phyloP scores from a whole-genome alignment of 305 asterid species.

The Rubia peregrina region DNA sequence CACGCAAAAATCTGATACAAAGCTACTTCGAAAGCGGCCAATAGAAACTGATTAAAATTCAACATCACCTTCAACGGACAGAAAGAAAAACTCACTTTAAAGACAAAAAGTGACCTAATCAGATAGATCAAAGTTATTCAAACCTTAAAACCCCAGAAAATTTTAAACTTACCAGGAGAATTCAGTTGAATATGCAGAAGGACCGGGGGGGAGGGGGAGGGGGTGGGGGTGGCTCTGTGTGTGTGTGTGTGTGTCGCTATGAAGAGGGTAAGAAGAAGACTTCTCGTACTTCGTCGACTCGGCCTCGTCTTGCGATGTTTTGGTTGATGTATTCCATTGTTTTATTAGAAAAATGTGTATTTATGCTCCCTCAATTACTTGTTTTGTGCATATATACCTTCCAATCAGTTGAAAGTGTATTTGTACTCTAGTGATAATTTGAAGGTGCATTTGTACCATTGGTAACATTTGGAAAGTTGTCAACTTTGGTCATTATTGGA shows the following conservation, averaged over 20 bases:
- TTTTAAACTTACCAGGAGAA: neutral
- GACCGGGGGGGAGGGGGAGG: neutral
- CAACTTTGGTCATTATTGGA: no score
- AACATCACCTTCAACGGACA: neutral
- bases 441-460: no score
- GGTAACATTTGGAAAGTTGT: no score
- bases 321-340: no score
- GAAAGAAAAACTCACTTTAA: constrained; percentile 14
- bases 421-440: no score
- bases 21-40: constrained; percentile 5
- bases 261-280: constrained; percentile 15
- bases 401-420: no score
- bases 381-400: no score
- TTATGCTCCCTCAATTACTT: no score
- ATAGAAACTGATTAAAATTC: neutral
- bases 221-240: no score
- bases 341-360: no score
- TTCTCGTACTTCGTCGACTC: constrained; percentile 20
- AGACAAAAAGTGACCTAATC: constrained; percentile 15
- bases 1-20: neutral
- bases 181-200: constrained; percentile 4
- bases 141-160: neutral
- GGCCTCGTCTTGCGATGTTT: neutral
- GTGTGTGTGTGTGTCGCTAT: no score
- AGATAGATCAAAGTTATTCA: constrained; percentile 19